Conservation (phyloP, 2,329 filamentous ascomycete genomes). For the Aspergillus alliaceus region DNA sequence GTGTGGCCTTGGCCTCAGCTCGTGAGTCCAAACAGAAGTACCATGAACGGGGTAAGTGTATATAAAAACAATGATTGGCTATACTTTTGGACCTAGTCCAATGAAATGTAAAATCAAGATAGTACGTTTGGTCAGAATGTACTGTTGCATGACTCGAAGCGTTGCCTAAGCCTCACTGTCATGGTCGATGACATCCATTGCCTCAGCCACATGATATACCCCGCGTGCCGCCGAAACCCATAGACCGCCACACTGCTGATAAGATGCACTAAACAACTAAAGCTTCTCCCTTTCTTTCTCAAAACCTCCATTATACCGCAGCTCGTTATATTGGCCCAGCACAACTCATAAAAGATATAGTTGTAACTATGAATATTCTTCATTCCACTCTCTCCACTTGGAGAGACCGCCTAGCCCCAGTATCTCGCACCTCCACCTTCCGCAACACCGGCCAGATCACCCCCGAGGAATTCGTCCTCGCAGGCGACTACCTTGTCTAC, state of each 20-base stretch:
- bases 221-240: conserved; percentile 15
- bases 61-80: background rate
- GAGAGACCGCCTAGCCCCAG: conserved; percentile 86
- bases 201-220: conserved; percentile 21
- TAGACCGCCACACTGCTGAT: conserved; percentile 18
- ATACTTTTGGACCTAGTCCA: background rate
- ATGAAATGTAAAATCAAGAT: background rate
- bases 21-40: background rate
- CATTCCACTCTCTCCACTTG: conserved; percentile 91
- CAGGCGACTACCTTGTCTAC: conserved; percentile 96
- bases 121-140: background rate
- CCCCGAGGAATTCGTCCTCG: conserved; percentile 91
- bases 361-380: conserved; percentile 73
- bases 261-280: conserved; percentile 6
- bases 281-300: background rate
- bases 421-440: conserved; percentile 89
- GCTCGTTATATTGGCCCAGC: background rate
- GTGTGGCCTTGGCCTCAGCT: background rate
- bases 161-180: background rate
- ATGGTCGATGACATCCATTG: background rate
- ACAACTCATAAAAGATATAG: background rate
- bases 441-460: conserved; percentile 93
- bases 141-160: background rate
- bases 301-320: background rate
- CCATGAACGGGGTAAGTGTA: background rate